Base-by-base conservation (phyloP, 257 asterid genomes). In the Schizonepeta tenuifolia region DNA sequence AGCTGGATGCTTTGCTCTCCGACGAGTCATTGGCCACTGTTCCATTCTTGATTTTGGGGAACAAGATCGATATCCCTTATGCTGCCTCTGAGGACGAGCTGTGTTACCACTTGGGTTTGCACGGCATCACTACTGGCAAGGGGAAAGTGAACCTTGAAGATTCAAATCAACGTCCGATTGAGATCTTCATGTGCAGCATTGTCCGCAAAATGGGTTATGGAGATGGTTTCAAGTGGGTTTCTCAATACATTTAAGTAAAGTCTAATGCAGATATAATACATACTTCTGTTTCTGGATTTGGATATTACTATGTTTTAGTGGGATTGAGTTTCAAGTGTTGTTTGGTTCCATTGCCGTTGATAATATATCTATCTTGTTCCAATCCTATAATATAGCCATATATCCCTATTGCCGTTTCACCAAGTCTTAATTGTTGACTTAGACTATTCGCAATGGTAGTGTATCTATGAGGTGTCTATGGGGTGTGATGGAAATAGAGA, bases 171-270 rank as follows among this genome's bases (percentile, higher is more conserved):
- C 91, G 85, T 3, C 95, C 96, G 11, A 82, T 88, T 6, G 97
- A 90, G 83, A 91, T 90, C 21, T 90, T 86, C 81, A 90, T 90
- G 97, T 90, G 97, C 86, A 90, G 95, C 88, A 87, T 90, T 65
- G 96, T 90, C 35, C 93, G 96, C 38, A 90, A 88, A 78, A 90
- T 90, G 96, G 95, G 96, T 28, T 90, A 87, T 47, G 96, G 96
- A 11, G 96, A 90, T n/a, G 95, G 96, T 67, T 90, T 90, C 86
- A 86, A 89, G 72, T 90, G 97, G 95, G 81, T 85, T 67, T 86
- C 97, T 63, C 93, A 90, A 26, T 90, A 90, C 82, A 87, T 90
- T 10, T 28, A 84, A 90, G 80, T 88, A 77, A 41, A 59, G 51
- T 43, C 61, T 5, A 36, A 60, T 31, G 28, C 17, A 71, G 54